Conservation (phyloP, 2,329 filamentous ascomycete genomes). For the Lachnellula occidentalis region DNA sequence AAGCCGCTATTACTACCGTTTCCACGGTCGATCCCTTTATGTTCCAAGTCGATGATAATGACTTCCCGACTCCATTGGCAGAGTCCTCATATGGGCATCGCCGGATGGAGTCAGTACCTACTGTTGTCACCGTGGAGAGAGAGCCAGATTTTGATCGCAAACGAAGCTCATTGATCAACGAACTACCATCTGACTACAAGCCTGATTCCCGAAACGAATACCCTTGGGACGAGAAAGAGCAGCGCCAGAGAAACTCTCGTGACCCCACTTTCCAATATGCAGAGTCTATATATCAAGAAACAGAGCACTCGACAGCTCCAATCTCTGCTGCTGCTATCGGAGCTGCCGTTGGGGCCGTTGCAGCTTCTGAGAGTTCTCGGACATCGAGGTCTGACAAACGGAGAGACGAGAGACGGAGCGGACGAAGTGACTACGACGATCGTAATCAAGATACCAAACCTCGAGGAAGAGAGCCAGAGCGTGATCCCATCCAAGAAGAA, state of each 20-base stretch:
- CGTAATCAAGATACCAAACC: conserved; percentile 15
- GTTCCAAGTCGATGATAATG: conserved; percentile 49
- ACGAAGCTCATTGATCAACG: conserved; percentile 24
- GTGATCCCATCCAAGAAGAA: conserved; percentile 49
- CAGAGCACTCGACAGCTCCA: conserved; percentile 44
- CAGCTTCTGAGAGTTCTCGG: conserved; percentile 32
- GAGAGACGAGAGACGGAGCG: conserved; percentile 34
- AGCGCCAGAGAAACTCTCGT: conserved; percentile 12
- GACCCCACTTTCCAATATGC: conserved; percentile 35
- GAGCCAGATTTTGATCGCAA: conserved; percentile 39
- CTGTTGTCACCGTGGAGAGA: conserved; percentile 48
- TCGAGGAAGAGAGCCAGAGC: conserved; percentile 15
- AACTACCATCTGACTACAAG: conserved; percentile 8
- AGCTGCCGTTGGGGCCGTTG: conserved; percentile 41
- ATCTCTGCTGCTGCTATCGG: conserved; percentile 42
- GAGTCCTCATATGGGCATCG: conserved; percentile 13
- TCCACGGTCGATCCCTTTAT: conserved; percentile 50
- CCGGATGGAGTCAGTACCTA: conserved; percentile 31
- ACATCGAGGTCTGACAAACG: conserved; percentile 29
- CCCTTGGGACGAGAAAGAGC: conserved; percentile 11
- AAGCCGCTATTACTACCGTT: conserved; percentile 21
- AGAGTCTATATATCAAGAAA: conserved; percentile 40
- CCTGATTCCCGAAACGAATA: conserved; percentile 15
- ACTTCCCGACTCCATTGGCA: conserved; percentile 43
- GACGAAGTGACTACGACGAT: conserved; percentile 26